Evolutionary conservation across 2,329 filamentous ascomycete genomes (phyloP).

Genomic region (Aspergillus sp.): DNA sequence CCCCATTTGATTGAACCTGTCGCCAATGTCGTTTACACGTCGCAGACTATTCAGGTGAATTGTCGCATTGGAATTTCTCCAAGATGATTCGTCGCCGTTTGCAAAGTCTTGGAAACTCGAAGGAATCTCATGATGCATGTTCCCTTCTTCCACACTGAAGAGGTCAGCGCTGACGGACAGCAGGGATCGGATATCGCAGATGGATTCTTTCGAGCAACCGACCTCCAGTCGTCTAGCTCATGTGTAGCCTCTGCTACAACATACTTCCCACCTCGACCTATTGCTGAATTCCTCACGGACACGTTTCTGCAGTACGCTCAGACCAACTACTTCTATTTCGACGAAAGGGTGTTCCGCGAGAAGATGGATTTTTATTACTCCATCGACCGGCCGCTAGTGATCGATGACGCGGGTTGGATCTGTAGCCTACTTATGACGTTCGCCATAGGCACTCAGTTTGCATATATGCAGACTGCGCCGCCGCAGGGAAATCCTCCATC

Average conservation of each 20-base stretch:
- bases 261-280: slow-evolving; percentile 30
- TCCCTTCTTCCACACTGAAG: neutral
- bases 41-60: slow-evolving; percentile 36
- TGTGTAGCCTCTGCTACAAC: slow-evolving; percentile 22
- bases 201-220: slow-evolving; percentile 31
- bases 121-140: slow-evolving; percentile 2
- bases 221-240: slow-evolving; percentile 27
- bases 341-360: slow-evolving; percentile 25
- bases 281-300: slow-evolving; percentile 31
- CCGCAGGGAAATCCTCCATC: slow-evolving; percentile 4
- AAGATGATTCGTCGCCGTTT: slow-evolving; percentile 29
- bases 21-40: neutral
- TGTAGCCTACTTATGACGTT: slow-evolving; percentile 34
- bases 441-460: slow-evolving; percentile 37
- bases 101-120: slow-evolving; percentile 16
- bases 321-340: slow-evolving; percentile 35
- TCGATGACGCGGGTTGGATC: slow-evolving; percentile 28
- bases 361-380: slow-evolving; percentile 29
- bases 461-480: slow-evolving; percentile 27
- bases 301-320: slow-evolving; percentile 32
- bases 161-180: neutral
- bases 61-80: slow-evolving; percentile 38
- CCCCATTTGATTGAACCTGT: neutral
- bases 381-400: slow-evolving; percentile 15
- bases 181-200: slow-evolving; percentile 17